Base-by-base conservation (phyloP, 352 stramenopile genomes). In the Plasmopara viticola region DNA sequence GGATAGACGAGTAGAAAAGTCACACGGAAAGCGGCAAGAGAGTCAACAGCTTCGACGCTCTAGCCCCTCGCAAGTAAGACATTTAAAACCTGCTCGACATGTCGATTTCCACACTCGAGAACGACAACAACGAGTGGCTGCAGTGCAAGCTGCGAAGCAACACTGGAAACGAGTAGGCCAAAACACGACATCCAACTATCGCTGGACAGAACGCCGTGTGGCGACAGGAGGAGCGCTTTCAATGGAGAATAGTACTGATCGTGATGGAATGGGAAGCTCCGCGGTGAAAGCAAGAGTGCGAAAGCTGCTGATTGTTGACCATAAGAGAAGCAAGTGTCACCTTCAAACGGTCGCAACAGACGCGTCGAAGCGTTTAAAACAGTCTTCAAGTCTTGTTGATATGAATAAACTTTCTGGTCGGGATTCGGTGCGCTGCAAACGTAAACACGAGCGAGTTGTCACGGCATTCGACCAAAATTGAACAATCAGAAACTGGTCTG, bases 91-190 rank as follows among this genome's bases (percentile, higher is more conserved):
- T 17, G 49, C 31, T 35, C 20, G 60, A 13, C 48, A 8, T 28
- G 10, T 56, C 15, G 62, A 60, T n/a, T 72, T 57, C 39, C 55
- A 63, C 42, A 66, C 58, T 13, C 43, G 12, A 13, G 61, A 71
- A 30, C 68, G 68, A 38, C 64, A 66, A 44, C 51, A 59, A 43
- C 58, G 53, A 4, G 44, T 77, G 13, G 51, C 45, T 5, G 38
- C 41, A 25, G 30, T 74, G 9, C 46, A 62, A 68, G 41, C 48
- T 18, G 42, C 51, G 7, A 62, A 50, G 48, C 47, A 56, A 15
- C 48, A 45, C 13, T 69, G 65, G 62, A 56, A 48, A 17, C 37
- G 35, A 17, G 18, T 54, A 9, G 65, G 62, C 28, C 48, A 50
- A 43, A 56, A 66, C 30, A 48, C 49, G 7, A 56, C 33, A 13